A percentile compares a stretch with the other conserved stretches of the same genome.
These are phyloP conservation scores for Daldinia loculata DNA, from an alignment of 495 filamentous ascomycete genomes.

Conservation along the genomic window DNA sequence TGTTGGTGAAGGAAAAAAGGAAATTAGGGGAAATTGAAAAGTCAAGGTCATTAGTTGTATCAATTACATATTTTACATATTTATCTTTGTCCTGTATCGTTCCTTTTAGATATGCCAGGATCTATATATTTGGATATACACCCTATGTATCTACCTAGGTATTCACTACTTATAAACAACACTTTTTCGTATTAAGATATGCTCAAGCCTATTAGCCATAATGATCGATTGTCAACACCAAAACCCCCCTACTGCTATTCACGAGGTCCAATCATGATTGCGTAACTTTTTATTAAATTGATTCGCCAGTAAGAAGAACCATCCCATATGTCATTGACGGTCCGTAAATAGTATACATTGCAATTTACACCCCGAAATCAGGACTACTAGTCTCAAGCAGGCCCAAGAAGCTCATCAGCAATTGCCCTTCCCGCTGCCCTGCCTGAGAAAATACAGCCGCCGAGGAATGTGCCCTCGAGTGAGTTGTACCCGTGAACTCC, in stretches of 20 bases:
- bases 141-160: too few species aligned
- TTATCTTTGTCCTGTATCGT: neutral
- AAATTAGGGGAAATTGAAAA: neutral
- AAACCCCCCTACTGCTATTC: neutral
- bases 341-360: neutral
- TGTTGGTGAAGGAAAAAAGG: neutral
- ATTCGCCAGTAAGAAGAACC: neutral
- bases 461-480: constrained; percentile 60
- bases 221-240: neutral
- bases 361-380: neutral
- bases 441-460: constrained; percentile 62
- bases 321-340: neutral
- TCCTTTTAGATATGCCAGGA: neutral
- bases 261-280: neutral
- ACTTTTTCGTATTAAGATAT: neutral
- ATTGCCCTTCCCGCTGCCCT: constrained; percentile 56
- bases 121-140: neutral
- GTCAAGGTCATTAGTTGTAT: neutral
- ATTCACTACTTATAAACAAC: neutral
- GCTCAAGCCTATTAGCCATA: neutral
- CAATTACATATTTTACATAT: neutral
- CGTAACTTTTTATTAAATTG: neutral
- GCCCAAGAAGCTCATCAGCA: constrained; percentile 50
- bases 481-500: constrained; percentile 62
- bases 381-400: neutral